Evolutionary conservation across 1,284 basidiomycete species (phyloP).

Genomic region (Ganoderma multipileum): DNA sequence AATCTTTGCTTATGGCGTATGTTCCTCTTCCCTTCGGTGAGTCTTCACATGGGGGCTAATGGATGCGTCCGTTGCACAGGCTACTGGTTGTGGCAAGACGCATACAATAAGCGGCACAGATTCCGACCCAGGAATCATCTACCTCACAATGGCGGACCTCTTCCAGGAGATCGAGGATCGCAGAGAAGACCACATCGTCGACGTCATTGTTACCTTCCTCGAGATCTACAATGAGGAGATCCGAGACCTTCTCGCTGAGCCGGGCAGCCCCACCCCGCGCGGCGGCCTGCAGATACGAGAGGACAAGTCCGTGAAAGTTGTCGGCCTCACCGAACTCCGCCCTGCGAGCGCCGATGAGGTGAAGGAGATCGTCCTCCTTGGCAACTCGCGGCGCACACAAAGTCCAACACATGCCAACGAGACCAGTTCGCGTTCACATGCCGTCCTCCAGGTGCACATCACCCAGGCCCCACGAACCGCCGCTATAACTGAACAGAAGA

Average conservation of each 20-base stretch:
- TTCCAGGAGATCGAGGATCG: slow-evolving; percentile 90
- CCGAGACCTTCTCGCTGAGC: slow-evolving; percentile 88
- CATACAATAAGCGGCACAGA: slow-evolving; percentile 96
- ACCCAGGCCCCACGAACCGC: slow-evolving; percentile 86
- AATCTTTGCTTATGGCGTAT: slow-evolving; percentile 95
- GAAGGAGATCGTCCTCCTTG: slow-evolving; percentile 88
- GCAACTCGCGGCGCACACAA: slow-evolving; percentile 88
- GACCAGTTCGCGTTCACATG: slow-evolving; percentile 94
- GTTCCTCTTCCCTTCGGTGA: slow-evolving; percentile 42
- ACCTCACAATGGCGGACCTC: slow-evolving; percentile 95
- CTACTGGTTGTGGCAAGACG: slow-evolving; percentile 97
- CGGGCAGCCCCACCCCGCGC: slow-evolving; percentile 67
- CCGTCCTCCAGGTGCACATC: slow-evolving; percentile 94
- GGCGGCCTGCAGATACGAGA: slow-evolving; percentile 93
- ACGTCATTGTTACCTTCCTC: slow-evolving; percentile 91
- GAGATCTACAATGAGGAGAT: slow-evolving; percentile 99
- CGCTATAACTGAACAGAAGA: slow-evolving; percentile 78
- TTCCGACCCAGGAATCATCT: slow-evolving; percentile 89
- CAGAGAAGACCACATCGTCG: slow-evolving; percentile 81
- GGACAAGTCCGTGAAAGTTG: slow-evolving; percentile 91
- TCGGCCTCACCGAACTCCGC: slow-evolving; percentile 80
- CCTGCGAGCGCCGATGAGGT: slow-evolving; percentile 90
- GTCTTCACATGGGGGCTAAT: slow-evolving; percentile 24
- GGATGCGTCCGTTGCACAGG: slow-evolving; percentile 55
- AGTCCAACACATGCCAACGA: slow-evolving; percentile 95